A percentile compares a stretch with the other conserved stretches of the same genome.
phyloP scores from a whole-genome alignment of 805 yeast species.

The Metschnikowia orientalis region DNA sequence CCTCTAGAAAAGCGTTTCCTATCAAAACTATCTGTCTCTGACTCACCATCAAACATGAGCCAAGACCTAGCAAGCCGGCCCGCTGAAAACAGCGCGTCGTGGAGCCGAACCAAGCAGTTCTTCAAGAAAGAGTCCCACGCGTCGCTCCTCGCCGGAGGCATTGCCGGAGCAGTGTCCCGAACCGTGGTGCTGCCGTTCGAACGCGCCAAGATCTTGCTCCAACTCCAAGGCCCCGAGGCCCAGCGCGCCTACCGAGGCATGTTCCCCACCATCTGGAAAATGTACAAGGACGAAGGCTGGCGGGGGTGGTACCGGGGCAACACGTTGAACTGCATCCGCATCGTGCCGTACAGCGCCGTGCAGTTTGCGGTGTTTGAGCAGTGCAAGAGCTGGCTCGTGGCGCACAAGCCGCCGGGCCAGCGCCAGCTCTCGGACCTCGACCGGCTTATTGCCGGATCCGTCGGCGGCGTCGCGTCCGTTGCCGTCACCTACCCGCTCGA shows the following conservation, averaged over 20 bases:
- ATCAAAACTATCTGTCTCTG: no score
- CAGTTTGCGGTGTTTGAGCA: slow-evolving; percentile 83
- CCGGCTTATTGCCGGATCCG: slow-evolving; percentile 70
- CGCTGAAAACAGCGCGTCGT: no score
- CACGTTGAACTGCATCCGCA: slow-evolving; percentile 82
- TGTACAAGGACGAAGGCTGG: slow-evolving; percentile 90
- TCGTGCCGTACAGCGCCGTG: slow-evolving; percentile 91
- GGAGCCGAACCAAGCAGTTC: slow-evolving; percentile 20
- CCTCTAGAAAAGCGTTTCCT: no score
- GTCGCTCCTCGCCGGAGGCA: slow-evolving; percentile 67
- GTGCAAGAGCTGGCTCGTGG: slow-evolving; percentile 40
- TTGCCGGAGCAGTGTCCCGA: slow-evolving; percentile 76
- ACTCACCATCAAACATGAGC: no score
- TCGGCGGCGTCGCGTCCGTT: slow-evolving; percentile 79
- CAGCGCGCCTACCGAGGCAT: slow-evolving; percentile 60
- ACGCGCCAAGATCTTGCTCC: slow-evolving; percentile 86
- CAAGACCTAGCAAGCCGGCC: no score
- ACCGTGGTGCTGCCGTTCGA: slow-evolving; percentile 95
- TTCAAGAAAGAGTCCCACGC: slow-evolving; percentile 51
- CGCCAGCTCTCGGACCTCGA: slow-evolving; percentile 46
- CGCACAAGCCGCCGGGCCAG: slow-evolving; percentile 21
- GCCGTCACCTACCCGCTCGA: slow-evolving; percentile 88
- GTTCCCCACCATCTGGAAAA: slow-evolving; percentile 64
- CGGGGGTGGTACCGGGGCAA: slow-evolving; percentile 88
- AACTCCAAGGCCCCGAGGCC: slow-evolving; percentile 69